Evolutionary conservation across 2,329 filamentous ascomycete species (phyloP).

Genomic region (Neoascochyta sp.): DNA sequence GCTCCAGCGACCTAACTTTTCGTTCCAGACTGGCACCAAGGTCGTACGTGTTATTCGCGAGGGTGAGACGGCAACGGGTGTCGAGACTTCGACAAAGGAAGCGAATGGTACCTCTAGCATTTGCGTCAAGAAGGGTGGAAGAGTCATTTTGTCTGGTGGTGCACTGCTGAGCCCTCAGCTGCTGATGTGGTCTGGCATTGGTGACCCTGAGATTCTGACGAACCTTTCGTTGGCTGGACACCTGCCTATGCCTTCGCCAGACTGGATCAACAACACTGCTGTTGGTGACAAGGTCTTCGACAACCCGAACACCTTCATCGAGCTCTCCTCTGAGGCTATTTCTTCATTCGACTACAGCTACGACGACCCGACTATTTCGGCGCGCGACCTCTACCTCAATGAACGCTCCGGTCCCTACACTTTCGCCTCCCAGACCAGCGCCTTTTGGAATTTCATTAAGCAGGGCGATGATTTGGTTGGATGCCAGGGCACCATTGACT

Average conservation of each 20-base stretch:
- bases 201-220: slow-evolving; percentile 20
- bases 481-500: slow-evolving; percentile 54
- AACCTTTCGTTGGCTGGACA: slow-evolving; percentile 38
- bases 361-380: slow-evolving; percentile 41
- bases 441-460: slow-evolving; percentile 51
- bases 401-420: slow-evolving; percentile 51
- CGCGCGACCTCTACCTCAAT: slow-evolving; percentile 48
- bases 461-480: slow-evolving; percentile 45
- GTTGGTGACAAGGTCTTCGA: slow-evolving; percentile 54
- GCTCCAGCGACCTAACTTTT: slow-evolving; percentile 34
- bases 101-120: slow-evolving; percentile 28
- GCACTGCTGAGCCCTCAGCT: slow-evolving; percentile 38
- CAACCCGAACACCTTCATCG: slow-evolving; percentile 56
- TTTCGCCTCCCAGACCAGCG: slow-evolving; percentile 52
- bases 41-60: slow-evolving; percentile 47
- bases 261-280: slow-evolving; percentile 50
- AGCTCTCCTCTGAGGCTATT: slow-evolving; percentile 43
- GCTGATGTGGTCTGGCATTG: slow-evolving; percentile 41
- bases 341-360: slow-evolving; percentile 51
- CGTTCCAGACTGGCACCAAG: slow-evolving; percentile 43
- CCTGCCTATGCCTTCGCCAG: slow-evolving; percentile 31
- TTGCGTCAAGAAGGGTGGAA: slow-evolving; percentile 23
- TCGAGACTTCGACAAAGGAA: slow-evolving; percentile 39
- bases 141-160: slow-evolving; percentile 31
- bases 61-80: slow-evolving; percentile 41